Evolutionary conservation across 257 asterid species (phyloP).

Genomic region (Oldenlandia corymbosa): DNA sequence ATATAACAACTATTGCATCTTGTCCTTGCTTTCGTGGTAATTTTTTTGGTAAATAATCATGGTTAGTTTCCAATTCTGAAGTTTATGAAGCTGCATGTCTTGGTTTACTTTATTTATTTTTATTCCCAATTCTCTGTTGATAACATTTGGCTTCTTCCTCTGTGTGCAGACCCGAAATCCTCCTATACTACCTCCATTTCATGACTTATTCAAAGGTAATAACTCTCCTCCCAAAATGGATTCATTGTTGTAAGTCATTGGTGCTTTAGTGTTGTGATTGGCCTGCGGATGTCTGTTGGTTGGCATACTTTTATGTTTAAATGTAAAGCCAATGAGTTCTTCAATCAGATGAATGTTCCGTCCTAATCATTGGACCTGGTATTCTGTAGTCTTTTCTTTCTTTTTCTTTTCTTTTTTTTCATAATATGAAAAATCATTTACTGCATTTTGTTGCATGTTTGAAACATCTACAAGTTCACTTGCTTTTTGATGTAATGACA

Average conservation of each 20-base stretch:
- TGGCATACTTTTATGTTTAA: no score
- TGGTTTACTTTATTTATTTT: neutral
- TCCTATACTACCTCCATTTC: constrained; percentile 83
- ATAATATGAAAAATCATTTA: neutral
- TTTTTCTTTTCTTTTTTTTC: neutral
- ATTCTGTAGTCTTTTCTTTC: neutral
- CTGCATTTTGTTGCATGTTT: neutral
- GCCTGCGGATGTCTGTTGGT: no score
- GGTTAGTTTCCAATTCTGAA: constrained; percentile 2
- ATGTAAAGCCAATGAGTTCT: no score
- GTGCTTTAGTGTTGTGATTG: no score
- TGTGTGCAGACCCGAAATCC: constrained; percentile 72
- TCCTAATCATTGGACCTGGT: no score
- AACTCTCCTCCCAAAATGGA: constrained; percentile 18
- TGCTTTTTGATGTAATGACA: neutral
- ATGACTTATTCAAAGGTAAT: constrained; percentile 64
- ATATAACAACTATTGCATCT: neutral
- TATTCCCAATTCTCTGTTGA: neutral
- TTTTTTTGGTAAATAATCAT: no score
- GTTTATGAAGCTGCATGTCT: neutral
- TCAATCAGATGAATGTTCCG: no score
- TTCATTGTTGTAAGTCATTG: no score
- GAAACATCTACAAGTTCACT: neutral
- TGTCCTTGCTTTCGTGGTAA: no score
- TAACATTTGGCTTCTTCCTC: neutral